Conservation (phyloP, 805 yeast species). For the Pichia heedii region DNA sequence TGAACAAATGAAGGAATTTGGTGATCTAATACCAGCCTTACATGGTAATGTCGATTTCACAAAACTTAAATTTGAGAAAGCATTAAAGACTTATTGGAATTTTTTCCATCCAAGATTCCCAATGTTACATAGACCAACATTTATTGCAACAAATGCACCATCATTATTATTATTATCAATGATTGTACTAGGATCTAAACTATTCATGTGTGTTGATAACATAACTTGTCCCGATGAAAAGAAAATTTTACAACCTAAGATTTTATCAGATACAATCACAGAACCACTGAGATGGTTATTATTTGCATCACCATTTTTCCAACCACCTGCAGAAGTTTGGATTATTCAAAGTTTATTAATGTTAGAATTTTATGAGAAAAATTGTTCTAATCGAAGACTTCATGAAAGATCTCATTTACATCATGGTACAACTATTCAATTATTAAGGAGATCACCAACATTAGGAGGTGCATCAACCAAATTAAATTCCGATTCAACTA, state of each 20-base stretch:
- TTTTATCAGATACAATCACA: conserved; percentile 39
- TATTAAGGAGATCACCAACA: conserved; percentile 66
- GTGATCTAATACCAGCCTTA: conserved; percentile 20
- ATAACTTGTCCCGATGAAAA: conserved; percentile 16
- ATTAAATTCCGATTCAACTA: conserved; percentile 11
- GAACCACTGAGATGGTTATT: conserved; percentile 59
- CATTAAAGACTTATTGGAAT: conserved; percentile 41
- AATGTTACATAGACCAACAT: conserved; percentile 51
- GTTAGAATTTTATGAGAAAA: conserved; percentile 74
- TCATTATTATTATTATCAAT: conserved; percentile 45
- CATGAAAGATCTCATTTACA: conserved; percentile 83
- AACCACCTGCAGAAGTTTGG: conserved; percentile 71
- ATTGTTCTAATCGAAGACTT: conserved; percentile 53
- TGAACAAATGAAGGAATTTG: conserved; percentile 18
- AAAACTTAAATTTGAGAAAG: conserved; percentile 20
- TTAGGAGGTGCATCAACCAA: conserved; percentile 60
- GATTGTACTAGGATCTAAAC: conserved; percentile 45
- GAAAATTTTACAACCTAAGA: conserved; percentile 21
- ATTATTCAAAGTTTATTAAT: conserved; percentile 64
- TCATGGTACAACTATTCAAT: conserved; percentile 79
- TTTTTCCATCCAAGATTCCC: conserved; percentile 53
- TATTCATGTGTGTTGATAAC: conserved; percentile 24
- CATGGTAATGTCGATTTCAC: conserved; percentile 23
- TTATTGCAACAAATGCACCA: conserved; percentile 38
- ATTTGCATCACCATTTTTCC: conserved; percentile 62